Evolutionary conservation across 2,329 filamentous ascomycete species (phyloP).

Genomic region (Botryosphaeria dothidea): DNA sequence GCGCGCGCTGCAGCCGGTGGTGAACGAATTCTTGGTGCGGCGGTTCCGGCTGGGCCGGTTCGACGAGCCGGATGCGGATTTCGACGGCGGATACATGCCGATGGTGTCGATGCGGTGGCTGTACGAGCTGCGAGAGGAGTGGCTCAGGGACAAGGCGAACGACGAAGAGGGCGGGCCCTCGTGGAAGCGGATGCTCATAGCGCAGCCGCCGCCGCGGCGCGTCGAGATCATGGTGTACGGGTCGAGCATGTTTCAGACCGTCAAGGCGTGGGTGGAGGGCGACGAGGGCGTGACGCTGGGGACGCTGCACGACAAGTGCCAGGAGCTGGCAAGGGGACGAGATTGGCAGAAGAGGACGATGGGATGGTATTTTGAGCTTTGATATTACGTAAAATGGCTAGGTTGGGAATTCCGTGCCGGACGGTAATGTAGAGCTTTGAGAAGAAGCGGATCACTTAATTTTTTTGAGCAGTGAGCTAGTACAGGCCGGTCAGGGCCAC

Average conservation of each 20-base stretch:
- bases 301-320: neutral
- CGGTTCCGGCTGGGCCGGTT: conserved; percentile 7
- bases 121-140: neutral
- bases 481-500: conserved; percentile 22
- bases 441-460: no score
- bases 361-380: conserved; percentile 19
- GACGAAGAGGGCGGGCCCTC: neutral
- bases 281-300: conserved; percentile 16
- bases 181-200: conserved; percentile 10
- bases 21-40: neutral
- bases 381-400: conserved; percentile 29
- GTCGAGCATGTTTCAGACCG: neutral
- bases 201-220: conserved; percentile 15
- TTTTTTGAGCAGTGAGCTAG: conserved; percentile 39
- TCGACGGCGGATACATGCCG: conserved; percentile 17
- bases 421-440: no score
- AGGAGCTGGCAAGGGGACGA: neutral
- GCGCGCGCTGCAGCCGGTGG: neutral
- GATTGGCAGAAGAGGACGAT: conserved; percentile 3
- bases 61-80: conserved; percentile 6
- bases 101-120: conserved; percentile 14
- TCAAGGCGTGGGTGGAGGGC: conserved; percentile 6
- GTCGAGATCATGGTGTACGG: conserved; percentile 7
- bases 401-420: conserved; percentile 21
- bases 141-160: neutral